Evolutionary conservation across 2,329 filamentous ascomycete species (phyloP), one percentile per base, ranked within the genome.

Genomic region (Pseudogymnoascus sp.): DNA sequence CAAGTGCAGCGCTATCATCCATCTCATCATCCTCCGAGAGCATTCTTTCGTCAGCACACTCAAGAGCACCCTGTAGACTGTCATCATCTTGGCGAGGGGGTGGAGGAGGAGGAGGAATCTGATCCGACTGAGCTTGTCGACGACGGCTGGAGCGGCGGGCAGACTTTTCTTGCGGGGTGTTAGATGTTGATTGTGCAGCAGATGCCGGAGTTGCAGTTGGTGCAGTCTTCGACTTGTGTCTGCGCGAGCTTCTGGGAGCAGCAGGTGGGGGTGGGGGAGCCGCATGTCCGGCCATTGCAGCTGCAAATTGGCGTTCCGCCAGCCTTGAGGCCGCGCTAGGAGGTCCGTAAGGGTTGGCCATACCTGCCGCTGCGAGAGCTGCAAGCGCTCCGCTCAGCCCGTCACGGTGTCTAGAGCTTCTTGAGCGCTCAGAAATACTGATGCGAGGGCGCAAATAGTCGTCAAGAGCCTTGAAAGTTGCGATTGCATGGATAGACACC

Each of bases 401-500:
- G 72, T 79, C 88, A 72, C 77, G 78, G 66, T 76, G 77, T 65
- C 88, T 82, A 31, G 82, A 80, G 8, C 78, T 79, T 44, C 87
- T 82, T 10, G 89, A 84, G 17, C 90, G 85, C 66, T 96, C 92
- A 2, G 89, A 86, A 12, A 94, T 74, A 69, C 82, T 91, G 63
- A 99, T 96, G 64, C 93, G 85, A 6, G 94, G 94, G 38, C 94
- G 87, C 44, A 99, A 81, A 73, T 97, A 99, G 72, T 99, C 94
- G 71, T 97, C 94, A 25, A 99, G 78, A 0, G 93, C 90, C 74
- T 97, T 97, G 79, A 99, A 97, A 0, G 92, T 97, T 2, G 94
- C 93, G 70, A 99, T 97, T 13, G 94, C 94, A 73, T 99, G 94
- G 63, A 99, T 99, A 0, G 92, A 96, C 0, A 99, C 94, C 89